Evolutionary conservation across 345 rosid species (phyloP), one percentile per base, ranked within the genome.

Genomic region (Aquilaria sinensis): DNA sequence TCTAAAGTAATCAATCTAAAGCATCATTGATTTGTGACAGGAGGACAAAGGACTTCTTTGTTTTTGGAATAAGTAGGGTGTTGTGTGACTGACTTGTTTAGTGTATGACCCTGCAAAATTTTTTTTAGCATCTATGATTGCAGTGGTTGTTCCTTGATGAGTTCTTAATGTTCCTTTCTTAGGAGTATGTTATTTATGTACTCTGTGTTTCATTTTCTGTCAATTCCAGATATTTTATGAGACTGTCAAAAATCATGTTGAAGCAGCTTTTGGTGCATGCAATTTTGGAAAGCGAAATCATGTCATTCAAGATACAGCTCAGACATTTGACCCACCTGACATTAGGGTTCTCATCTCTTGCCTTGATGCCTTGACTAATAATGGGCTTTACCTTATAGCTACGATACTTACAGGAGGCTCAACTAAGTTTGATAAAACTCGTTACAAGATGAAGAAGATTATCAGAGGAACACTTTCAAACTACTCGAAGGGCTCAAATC

Each of bases 201-300:
- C 23, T 16, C 23, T 8, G 5, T 37, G 4, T 1, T 37, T 37
- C 49, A 48, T 76, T 15, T 70, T 67, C 5, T 37, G 43, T 37
- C 43, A 37, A 16, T 33, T 61, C 1, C 78, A 93, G 97, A 65
- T 86, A 73, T 87, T 88, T 66, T 83, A 57, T 65, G 96, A 88
- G 74, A 75, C 72, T 4, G 58, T 77, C 12, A 83, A 82, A 76
- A 53, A 60, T 6, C 78, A 59, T 74, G 84, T 93, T 51, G 83
- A 85, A 74, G 81, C 82, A 66, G 78, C 88, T 12, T 83, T 84
- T 75, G 83, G 92, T 68, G 76, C 64, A 11, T n/a, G 58, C 41
- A 56, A 66, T 56, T 60, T 41, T 60, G 76, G 68, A 76, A 67
- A 33, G 51, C 69, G 61, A 57, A 12, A 67, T 45, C 47, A 63